phyloP scores from a whole-genome alignment of 352 stramenopile genomes.

The Globisporangium alternatum region DNA sequence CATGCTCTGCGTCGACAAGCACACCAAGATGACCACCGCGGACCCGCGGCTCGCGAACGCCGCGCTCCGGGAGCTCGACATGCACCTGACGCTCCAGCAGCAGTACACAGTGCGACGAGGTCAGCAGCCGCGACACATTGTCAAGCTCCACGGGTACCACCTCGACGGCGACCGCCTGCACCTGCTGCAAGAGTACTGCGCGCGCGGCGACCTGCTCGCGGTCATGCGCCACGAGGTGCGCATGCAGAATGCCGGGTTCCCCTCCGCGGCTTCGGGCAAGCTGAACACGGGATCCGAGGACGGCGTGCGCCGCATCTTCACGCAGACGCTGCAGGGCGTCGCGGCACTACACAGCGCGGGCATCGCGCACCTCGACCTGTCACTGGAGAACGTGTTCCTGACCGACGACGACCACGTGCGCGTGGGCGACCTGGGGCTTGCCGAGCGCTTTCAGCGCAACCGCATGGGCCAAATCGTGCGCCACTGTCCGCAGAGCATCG shows the following conservation, averaged over 20 bases:
- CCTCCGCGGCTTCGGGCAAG: conserved; percentile 21
- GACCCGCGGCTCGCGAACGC: conserved; percentile 24
- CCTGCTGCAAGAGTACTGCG: conserved; percentile 65
- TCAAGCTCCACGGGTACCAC: conserved; percentile 41
- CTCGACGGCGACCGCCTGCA: conserved; percentile 59
- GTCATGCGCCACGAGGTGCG: conserved; percentile 48
- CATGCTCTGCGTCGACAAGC: conserved; percentile 55
- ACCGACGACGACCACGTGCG: conserved; percentile 72
- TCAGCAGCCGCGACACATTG: conserved; percentile 31
- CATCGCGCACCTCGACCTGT: conserved; percentile 93
- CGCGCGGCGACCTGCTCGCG: conserved; percentile 53
- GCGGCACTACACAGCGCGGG: conserved; percentile 78
- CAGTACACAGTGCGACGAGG: neutral
- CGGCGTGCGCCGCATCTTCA: conserved; percentile 39
- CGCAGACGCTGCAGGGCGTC: conserved; percentile 83
- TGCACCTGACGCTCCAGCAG: conserved; percentile 47
- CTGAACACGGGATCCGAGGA: conserved; percentile 34
- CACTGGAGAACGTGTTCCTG: conserved; percentile 94
- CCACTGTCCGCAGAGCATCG: conserved; percentile 20
- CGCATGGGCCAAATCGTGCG: conserved; percentile 26
- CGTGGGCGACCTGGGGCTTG: conserved; percentile 91
- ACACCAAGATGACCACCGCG: conserved; percentile 40
- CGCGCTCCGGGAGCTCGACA: conserved; percentile 64
- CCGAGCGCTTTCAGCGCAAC: conserved; percentile 32
- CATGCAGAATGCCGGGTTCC: conserved; percentile 36